These are phyloP conservation scores for Suhomyces bolitotheri DNA, from an alignment of 1,139 yeast genomes.

Conservation along the genomic window DNA sequence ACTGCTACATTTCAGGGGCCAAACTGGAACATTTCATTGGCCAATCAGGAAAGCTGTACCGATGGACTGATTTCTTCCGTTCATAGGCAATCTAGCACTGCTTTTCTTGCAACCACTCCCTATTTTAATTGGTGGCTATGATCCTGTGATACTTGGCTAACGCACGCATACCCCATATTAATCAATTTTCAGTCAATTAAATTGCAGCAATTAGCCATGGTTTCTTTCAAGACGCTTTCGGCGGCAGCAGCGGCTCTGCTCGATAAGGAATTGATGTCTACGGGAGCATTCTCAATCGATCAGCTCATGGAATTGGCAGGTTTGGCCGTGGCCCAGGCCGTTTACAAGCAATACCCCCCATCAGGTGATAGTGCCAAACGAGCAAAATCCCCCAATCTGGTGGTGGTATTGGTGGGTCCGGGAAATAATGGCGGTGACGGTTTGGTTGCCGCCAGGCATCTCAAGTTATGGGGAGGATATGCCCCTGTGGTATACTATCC, in stretches of 20 bases:
- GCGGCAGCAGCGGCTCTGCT: slow-evolving; percentile 76
- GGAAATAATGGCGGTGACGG: slow-evolving; percentile 99
- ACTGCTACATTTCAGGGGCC: too few relatives aligned
- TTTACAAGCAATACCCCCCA: slow-evolving; percentile 67
- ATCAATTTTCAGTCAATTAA: too few relatives aligned
- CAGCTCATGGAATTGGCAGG: slow-evolving; percentile 98
- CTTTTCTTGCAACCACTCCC: too few relatives aligned
- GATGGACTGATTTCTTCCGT: too few relatives aligned
- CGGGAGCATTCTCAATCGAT: slow-evolving; percentile 81
- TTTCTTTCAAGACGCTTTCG: slow-evolving; percentile 31
- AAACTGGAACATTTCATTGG: too few relatives aligned
- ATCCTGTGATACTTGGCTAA: too few relatives aligned
- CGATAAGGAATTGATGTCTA: slow-evolving; percentile 85
- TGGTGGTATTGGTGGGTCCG: slow-evolving; percentile 83
- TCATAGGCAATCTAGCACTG: too few relatives aligned
- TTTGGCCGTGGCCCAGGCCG: slow-evolving; percentile 86
- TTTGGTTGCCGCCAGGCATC: slow-evolving; percentile 89
- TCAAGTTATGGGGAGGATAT: slow-evolving; percentile 72
- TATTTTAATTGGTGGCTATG: too few relatives aligned
- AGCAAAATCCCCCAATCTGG: slow-evolving; percentile 20
- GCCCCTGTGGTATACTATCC: slow-evolving; percentile 72
- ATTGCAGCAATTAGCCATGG: too few relatives aligned
- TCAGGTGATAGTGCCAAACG: slow-evolving; percentile 17
- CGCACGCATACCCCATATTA: too few relatives aligned
- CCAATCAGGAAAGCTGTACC: too few relatives aligned